These are phyloP conservation scores for Pterulicium gracile DNA, from an alignment of 1,284 basidiomycete genomes.

Conservation along the genomic window DNA sequence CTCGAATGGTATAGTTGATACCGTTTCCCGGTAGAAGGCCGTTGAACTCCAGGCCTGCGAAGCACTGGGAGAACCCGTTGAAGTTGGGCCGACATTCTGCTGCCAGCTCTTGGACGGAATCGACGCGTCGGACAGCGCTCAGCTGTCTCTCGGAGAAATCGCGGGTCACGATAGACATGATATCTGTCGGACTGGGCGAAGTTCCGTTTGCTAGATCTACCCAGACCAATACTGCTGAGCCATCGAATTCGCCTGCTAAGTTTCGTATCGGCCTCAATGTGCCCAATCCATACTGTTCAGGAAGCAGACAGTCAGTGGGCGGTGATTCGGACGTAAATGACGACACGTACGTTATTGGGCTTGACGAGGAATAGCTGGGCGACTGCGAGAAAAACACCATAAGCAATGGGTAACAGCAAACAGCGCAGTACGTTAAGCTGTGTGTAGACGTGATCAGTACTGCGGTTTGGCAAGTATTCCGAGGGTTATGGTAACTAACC, in stretches of 20 bases:
- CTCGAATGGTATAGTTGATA: conserved; percentile 62
- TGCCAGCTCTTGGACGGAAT: conserved; percentile 37
- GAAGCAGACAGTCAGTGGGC: conserved; percentile 1
- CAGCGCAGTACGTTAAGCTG: conserved; percentile 60
- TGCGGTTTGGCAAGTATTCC: no score
- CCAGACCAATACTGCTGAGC: conserved; percentile 47
- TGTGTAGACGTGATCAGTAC: conserved; percentile 10
- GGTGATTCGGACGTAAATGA: neutral
- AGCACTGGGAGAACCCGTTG: conserved; percentile 60
- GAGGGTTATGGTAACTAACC: conserved; percentile 30
- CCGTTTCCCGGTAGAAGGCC: conserved; percentile 35
- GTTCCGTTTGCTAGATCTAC: conserved; percentile 47
- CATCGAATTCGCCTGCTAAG: conserved; percentile 40
- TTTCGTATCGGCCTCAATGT: conserved; percentile 37
- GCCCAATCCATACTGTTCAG: conserved; percentile 52
- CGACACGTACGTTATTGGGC: conserved; percentile 39
- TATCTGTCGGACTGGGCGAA: conserved; percentile 36
- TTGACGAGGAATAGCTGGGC: conserved; percentile 48
- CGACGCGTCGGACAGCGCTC: conserved; percentile 33
- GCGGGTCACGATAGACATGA: conserved; percentile 47
- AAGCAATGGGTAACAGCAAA: conserved; percentile 59
- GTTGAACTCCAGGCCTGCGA: conserved; percentile 58
- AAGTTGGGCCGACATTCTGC: conserved; percentile 64
- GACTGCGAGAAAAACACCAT: conserved; percentile 57
- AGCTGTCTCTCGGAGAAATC: conserved; percentile 35